These are phyloP conservation scores for Gliomastix tumulicola DNA, from an alignment of 2,329 filamentous ascomycete species.

Conservation along the genomic window DNA sequence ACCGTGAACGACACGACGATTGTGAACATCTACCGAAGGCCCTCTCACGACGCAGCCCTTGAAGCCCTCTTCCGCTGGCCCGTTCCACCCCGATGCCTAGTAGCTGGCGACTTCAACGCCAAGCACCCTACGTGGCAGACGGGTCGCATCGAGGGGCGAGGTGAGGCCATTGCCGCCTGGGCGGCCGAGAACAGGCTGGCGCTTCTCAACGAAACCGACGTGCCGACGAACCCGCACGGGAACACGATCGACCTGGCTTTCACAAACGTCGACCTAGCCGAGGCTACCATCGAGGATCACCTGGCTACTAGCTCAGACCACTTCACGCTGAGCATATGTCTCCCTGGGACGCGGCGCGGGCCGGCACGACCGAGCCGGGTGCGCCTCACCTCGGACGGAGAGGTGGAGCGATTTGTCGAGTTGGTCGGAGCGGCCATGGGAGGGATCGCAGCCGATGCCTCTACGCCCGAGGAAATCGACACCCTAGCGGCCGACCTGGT, in stretches of 20 bases:
- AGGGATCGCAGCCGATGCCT: no score
- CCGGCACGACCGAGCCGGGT: no score
- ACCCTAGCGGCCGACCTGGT: no score
- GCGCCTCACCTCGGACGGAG: no score
- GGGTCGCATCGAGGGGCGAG: constrained; percentile 4
- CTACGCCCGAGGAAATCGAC: no score
- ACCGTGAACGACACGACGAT: no score
- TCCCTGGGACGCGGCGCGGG: constrained; percentile 1
- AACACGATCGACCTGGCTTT: constrained; percentile 11
- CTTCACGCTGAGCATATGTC: constrained; percentile 7
- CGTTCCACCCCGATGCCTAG: constrained; percentile 5
- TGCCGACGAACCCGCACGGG: constrained; percentile 10
- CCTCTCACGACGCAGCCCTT: no score
- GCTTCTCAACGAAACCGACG: constrained; percentile 8
- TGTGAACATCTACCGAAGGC: no score
- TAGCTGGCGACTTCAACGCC: constrained; percentile 11
- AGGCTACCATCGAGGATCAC: constrained; percentile 8
- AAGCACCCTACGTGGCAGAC: constrained; percentile 9
- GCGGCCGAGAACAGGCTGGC: constrained; percentile 5
- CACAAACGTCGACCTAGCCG: constrained; percentile 7
- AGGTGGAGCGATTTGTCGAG: no score
- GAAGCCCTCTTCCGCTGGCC: no score
- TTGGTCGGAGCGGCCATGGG: no score
- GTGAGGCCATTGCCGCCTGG: no score
- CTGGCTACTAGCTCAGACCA: constrained; percentile 10